Conservation (phyloP, 2,329 filamentous ascomycete genomes). For the Alternaria triticimaculans region DNA sequence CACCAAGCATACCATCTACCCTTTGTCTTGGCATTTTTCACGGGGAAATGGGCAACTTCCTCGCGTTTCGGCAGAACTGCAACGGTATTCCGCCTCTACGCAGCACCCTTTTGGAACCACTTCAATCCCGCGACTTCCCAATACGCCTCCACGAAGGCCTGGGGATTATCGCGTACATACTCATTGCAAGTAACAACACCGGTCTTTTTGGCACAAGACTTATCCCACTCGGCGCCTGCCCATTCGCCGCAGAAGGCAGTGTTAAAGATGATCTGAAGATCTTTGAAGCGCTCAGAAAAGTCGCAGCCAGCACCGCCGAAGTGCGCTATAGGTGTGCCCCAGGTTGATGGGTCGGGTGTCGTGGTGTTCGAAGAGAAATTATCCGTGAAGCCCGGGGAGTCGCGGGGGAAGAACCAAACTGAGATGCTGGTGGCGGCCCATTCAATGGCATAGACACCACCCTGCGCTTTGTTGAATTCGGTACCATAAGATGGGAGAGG, state of each 20-base stretch:
- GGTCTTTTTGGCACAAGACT: slow-evolving; percentile 35
- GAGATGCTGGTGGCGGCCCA: slow-evolving; percentile 48
- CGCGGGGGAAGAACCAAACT: slow-evolving; percentile 52
- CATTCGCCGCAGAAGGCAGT: slow-evolving; percentile 62
- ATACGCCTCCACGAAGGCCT: slow-evolving; percentile 39
- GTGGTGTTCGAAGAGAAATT: slow-evolving; percentile 4
- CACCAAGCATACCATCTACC: no score
- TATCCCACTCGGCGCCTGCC: slow-evolving; percentile 65
- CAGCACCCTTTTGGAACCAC: slow-evolving; percentile 31
- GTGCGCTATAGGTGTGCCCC: slow-evolving; percentile 39
- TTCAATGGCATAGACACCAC: slow-evolving; percentile 52
- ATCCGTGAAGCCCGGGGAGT: slow-evolving; percentile 3
- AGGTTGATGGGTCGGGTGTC: slow-evolving; percentile 24
- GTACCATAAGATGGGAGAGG: slow-evolving; percentile 41
- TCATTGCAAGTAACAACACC: slow-evolving; percentile 57
- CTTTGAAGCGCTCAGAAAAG: slow-evolving; percentile 54
- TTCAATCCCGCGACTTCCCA: slow-evolving; percentile 44
- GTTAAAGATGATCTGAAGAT: slow-evolving; percentile 53
- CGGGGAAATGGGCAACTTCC: no score
- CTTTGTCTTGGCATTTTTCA: no score
- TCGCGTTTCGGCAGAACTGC: no score
- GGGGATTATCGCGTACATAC: slow-evolving; percentile 41
- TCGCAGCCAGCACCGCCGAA: slow-evolving; percentile 50
- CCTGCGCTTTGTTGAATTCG: slow-evolving; percentile 42
- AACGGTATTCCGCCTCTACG: neutral